Conservation (phyloP, 495 filamentous ascomycete genomes). For the Arthonia radiata region DNA sequence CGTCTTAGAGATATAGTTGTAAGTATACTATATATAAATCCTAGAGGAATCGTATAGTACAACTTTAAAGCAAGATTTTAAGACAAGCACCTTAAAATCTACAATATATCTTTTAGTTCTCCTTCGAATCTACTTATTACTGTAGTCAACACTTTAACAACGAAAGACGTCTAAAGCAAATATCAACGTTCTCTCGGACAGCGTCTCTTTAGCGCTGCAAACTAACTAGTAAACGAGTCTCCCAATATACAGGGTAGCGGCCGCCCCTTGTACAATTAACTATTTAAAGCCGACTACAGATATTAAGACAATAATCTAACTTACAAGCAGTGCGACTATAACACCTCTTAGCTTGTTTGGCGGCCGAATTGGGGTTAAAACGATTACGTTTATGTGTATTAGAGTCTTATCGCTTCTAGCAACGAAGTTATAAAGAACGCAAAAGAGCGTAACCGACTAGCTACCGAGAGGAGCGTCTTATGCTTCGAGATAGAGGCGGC, state of each 20-base stretch:
- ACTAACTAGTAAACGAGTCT: slow-evolving; percentile 2
- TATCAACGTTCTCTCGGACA: no score
- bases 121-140: no score
- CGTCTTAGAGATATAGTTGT: no score
- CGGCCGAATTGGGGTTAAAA: slow-evolving; percentile 4
- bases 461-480: slow-evolving; percentile 12
- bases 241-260: slow-evolving; percentile 3
- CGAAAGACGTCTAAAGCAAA: no score
- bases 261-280: slow-evolving; percentile 3
- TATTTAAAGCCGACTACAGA: slow-evolving; percentile 6
- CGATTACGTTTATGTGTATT: slow-evolving; percentile 13
- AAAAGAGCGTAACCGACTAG: slow-evolving; percentile 6
- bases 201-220: no score
- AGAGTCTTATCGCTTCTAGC: slow-evolving; percentile 18
- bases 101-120: no score
- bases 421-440: slow-evolving; percentile 14
- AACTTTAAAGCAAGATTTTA: no score
- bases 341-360: slow-evolving; percentile 1
- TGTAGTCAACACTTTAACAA: no score
- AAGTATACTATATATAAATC: no score
- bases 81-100: no score
- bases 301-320: slow-evolving; percentile 3
- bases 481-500: slow-evolving; percentile 26
- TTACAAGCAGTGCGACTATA: slow-evolving; percentile 4
- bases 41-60: no score